Percentiles rank a stretch among this genome's conserved stretches.
Conservation (phyloP, 2,329 filamentous ascomycete species). For the Xylaria sp. region DNA sequence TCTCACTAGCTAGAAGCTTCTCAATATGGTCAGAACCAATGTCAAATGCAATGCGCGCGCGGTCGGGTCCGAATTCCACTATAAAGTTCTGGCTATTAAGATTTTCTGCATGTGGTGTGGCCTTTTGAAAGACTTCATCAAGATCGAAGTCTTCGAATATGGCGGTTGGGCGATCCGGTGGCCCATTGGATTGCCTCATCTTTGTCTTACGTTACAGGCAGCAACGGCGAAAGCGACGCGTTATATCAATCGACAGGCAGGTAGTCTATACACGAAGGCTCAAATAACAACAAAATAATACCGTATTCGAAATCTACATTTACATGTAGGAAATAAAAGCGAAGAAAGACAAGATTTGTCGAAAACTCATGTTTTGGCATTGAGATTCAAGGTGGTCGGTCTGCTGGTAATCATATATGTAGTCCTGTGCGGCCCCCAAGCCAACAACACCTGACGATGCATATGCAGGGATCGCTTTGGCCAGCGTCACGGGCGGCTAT, state of each 20-base stretch:
- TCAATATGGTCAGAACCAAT: conserved; percentile 58
- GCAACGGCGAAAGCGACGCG: neutral
- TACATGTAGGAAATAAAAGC: neutral
- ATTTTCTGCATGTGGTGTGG: conserved; percentile 55
- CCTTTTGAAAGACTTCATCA: conserved; percentile 57
- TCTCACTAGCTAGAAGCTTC: conserved; percentile 50
- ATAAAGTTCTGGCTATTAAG: conserved; percentile 67
- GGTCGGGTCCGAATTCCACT: conserved; percentile 69
- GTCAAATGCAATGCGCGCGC: conserved; percentile 67
- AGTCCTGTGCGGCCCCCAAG: conserved; percentile 4
- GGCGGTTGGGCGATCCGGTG: neutral
- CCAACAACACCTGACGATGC: conserved; percentile 21
- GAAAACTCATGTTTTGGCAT: neutral
- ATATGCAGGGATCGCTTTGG: conserved; percentile 31
- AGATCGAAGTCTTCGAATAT: conserved; percentile 66
- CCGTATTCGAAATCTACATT: neutral
- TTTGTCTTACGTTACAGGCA: neutral
- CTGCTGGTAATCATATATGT: too few species aligned
- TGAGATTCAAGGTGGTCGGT: neutral
- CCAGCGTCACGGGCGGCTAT: conserved; percentile 27
- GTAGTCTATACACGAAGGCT: neutral
- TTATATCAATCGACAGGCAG: neutral
- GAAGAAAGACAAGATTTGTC: neutral
- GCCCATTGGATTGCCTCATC: conserved; percentile 14
- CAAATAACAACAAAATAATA: neutral